Conservation (phyloP, 1,139 yeast species). For the Yarrowia galli region DNA sequence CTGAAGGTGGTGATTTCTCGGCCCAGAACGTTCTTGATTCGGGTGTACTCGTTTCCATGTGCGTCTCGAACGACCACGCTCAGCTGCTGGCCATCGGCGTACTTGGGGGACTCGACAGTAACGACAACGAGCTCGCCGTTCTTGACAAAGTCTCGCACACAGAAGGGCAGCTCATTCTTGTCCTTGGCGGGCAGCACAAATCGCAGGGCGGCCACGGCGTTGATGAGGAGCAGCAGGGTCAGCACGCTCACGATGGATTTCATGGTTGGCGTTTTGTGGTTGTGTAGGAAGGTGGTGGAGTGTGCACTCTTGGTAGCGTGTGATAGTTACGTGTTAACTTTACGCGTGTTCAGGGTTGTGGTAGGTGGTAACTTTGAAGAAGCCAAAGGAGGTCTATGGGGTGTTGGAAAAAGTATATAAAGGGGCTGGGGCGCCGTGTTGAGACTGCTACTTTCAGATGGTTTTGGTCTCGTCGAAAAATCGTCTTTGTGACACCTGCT, state of each 20-base stretch:
- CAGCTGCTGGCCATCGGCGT: conserved; percentile 86
- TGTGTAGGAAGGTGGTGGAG: neutral
- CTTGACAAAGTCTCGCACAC: conserved; percentile 39
- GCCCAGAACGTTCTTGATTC: conserved; percentile 59
- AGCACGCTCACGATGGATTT: conserved; percentile 31
- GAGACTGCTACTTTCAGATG: neutral
- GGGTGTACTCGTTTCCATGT: conserved; percentile 39
- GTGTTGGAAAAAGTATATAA: neutral
- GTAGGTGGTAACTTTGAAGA: neutral
- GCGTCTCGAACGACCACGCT: conserved; percentile 53
- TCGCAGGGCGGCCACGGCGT: conserved; percentile 38
- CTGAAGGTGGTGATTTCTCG: conserved; percentile 78
- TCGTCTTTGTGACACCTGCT: neutral
- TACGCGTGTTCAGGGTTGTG: conserved; percentile 36
- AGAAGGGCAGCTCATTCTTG: conserved; percentile 34
- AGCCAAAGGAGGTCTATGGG: neutral
- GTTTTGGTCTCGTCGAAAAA: neutral
- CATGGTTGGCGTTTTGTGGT: conserved; percentile 19
- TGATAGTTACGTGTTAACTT: conserved; percentile 36
- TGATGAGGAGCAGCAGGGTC: conserved; percentile 36
- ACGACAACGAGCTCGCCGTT: conserved; percentile 71
- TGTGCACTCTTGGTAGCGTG: neutral
- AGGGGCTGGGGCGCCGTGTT: neutral
- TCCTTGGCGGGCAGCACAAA: conserved; percentile 39
- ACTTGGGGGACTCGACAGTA: conserved; percentile 71